Conservation (phyloP, 179 eudicot genomes). For the Camellia oleifera region DNA sequence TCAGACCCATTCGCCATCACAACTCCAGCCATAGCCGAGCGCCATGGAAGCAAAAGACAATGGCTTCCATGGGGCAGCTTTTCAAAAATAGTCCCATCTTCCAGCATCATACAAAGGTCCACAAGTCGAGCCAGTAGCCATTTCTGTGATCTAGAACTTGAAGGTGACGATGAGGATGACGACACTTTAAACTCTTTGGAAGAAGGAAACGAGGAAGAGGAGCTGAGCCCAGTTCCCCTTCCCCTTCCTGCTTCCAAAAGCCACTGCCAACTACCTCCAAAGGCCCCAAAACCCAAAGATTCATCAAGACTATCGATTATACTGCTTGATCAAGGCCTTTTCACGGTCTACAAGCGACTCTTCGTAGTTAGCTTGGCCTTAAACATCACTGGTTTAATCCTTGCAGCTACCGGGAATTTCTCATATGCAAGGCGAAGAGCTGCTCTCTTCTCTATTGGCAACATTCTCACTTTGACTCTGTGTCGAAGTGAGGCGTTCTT, state of each 20-base stretch:
- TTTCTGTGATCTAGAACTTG: constrained; percentile 37
- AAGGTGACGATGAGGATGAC: constrained; percentile 19
- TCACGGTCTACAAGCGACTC: constrained; percentile 47
- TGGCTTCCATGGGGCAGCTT: constrained; percentile 33
- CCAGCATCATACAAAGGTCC: constrained; percentile 9
- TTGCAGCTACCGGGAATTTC: constrained; percentile 33
- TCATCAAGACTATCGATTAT: constrained; percentile 42
- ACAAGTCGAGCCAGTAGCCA: constrained; percentile 43
- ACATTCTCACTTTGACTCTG: constrained; percentile 31
- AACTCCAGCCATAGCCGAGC: neutral
- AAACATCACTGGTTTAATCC: constrained; percentile 28
- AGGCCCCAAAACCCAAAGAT: constrained; percentile 10
- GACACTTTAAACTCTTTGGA: constrained; percentile 15
- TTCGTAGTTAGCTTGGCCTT: constrained; percentile 28
- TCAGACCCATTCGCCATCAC: constrained; percentile 36
- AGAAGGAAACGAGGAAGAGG: constrained; percentile 22
- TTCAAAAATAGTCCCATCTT: constrained; percentile 24
- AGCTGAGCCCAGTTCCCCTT: neutral
- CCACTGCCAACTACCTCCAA: neutral
- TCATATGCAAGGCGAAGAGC: constrained; percentile 30
- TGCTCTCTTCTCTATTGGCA: constrained; percentile 36
- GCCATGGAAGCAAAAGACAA: neutral
- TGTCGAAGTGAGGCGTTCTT: constrained; percentile 46
- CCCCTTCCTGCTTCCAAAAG: constrained; percentile 12
- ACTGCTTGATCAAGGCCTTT: constrained; percentile 47